Base-by-base conservation (phyloP, 2,329 filamentous ascomycete species). In the Pyrenophora tritici-repentis region DNA sequence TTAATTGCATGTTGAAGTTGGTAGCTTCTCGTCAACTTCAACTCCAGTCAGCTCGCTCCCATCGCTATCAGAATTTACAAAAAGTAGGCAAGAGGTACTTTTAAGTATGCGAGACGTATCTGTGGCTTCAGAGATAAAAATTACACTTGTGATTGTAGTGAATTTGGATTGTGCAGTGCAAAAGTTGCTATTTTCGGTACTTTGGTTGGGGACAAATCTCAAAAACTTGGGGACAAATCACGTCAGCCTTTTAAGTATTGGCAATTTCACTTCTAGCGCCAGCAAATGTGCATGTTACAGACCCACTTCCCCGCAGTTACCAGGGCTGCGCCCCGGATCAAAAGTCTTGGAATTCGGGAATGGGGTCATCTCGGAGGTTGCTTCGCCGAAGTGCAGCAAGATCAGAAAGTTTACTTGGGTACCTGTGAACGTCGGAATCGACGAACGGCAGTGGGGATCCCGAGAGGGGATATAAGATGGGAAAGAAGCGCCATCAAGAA, bases 241-340 rank as follows among this genome's bases (percentile, higher is more conserved):
- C 22, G 16, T n/a, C 14, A 45, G 26, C 42, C 34, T 26, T 18
- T n/a, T n/a, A n/a, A n/a, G n/a, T n/a, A n/a, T n/a, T n/a, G n/a
- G 14, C 10, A 24, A 34, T 34, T 10, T 6, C 6, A 16, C n/a
- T 7, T 10, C 12, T 39, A 46, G 43, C 43, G 43, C 32, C 43
- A 39, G 35, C 35, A 17, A 33, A 9, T 17, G n/a, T 41, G 44
- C 44, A 47, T n/a, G 31, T 24, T 36, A 41, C 22, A n/a, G 40
- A 42, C 34, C 42, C 41, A 35, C 41, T 51, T 55, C 57, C 54
- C 55, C 55, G 51, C 54, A 18, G 49, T 48, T 31, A 31, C 35
- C 26, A 40, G 38, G 43, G 22, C 50, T 20, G 20, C n/a, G 39
- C 48, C 41, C 24, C 47, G 24, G 41, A 24, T 13, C 31, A 17